phyloP scores from a whole-genome alignment of 352 stramenopile species.

The Halophytophthora batemanensis region DNA sequence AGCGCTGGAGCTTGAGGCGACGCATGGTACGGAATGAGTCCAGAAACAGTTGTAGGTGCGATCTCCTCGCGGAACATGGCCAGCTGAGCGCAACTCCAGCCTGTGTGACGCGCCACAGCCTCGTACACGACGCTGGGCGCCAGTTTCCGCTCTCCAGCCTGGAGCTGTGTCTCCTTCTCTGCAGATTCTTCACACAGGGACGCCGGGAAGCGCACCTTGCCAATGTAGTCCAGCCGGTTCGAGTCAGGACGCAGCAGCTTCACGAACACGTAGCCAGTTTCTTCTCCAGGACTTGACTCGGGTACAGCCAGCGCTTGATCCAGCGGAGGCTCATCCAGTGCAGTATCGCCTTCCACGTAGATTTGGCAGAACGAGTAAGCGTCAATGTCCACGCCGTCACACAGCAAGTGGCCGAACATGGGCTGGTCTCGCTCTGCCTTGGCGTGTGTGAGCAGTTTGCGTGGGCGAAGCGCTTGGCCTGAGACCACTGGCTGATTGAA shows the following conservation, averaged over 20 bases:
- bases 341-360: slow-evolving; percentile 52
- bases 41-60: slow-evolving; percentile 52
- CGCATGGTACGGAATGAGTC: slow-evolving; percentile 35
- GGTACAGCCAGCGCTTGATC: slow-evolving; percentile 13
- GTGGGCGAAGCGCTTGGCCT: slow-evolving; percentile 63
- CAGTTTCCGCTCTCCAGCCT: slow-evolving; percentile 10
- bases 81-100: slow-evolving; percentile 43
- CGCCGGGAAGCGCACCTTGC: slow-evolving; percentile 49
- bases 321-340: slow-evolving; percentile 29
- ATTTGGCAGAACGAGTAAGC: slow-evolving; percentile 81
- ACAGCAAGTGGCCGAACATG: slow-evolving; percentile 68
- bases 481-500: slow-evolving; percentile 78
- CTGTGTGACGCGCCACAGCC: slow-evolving; percentile 33
- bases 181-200: slow-evolving; percentile 5
- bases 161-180: slow-evolving; percentile 6
- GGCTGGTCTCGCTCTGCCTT: slow-evolving; percentile 36
- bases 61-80: slow-evolving; percentile 77
- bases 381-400: slow-evolving; percentile 79
- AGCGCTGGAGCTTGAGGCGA: slow-evolving; percentile 22
- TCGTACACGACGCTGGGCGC: slow-evolving; percentile 43
- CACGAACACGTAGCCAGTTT: slow-evolving; percentile 34
- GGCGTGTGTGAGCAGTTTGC: slow-evolving; percentile 58
- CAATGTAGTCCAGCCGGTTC: slow-evolving; percentile 21
- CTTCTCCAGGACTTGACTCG: slow-evolving; percentile 5
- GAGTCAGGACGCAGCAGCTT: slow-evolving; percentile 37